phyloP scores from a whole-genome alignment of 495 filamentous ascomycete species.

The Aspergillus incahuasiensis region DNA sequence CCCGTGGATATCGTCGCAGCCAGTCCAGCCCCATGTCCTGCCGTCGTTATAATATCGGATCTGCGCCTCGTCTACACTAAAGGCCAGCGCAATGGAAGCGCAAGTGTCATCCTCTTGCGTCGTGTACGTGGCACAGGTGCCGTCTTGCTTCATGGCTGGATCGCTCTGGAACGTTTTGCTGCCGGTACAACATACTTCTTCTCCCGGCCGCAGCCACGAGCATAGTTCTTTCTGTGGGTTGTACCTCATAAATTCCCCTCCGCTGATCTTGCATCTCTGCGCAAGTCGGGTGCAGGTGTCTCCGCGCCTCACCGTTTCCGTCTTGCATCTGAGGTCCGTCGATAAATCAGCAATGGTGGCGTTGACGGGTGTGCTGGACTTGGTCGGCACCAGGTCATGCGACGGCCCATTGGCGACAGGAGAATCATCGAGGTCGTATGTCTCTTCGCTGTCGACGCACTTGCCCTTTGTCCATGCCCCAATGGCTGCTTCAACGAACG shows the following conservation, averaged over 20 bases:
- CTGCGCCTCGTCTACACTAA: conserved; percentile 27
- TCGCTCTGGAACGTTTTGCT: conserved; percentile 33
- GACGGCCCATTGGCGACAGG: not conserved
- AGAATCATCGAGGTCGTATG: not conserved
- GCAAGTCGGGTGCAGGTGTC: conserved; percentile 41
- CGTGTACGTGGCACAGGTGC: conserved; percentile 34
- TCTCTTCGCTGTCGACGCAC: not conserved
- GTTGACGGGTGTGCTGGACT: not conserved
- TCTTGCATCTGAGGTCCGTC: not conserved
- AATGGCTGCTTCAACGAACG: not conserved
- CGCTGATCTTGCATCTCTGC: conserved; percentile 35
- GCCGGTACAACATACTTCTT: conserved; percentile 46
- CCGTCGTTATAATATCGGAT: conserved; percentile 30
- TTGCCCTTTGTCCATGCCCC: not conserved
- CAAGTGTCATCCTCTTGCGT: conserved; percentile 30
- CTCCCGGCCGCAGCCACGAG: conserved; percentile 24
- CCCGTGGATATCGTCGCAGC: not conserved
- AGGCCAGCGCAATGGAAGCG: conserved; percentile 16
- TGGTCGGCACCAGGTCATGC: not conserved
- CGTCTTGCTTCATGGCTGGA: conserved; percentile 39
- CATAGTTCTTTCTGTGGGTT: conserved; percentile 34
- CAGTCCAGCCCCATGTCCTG: conserved; percentile 20
- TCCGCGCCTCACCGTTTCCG: conserved; percentile 17
- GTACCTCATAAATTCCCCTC: conserved; percentile 33
- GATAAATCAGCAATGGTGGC: not conserved